Evolutionary conservation across 1,284 basidiomycete genomes (phyloP).

Genomic region (Cerioporus squamosus): DNA sequence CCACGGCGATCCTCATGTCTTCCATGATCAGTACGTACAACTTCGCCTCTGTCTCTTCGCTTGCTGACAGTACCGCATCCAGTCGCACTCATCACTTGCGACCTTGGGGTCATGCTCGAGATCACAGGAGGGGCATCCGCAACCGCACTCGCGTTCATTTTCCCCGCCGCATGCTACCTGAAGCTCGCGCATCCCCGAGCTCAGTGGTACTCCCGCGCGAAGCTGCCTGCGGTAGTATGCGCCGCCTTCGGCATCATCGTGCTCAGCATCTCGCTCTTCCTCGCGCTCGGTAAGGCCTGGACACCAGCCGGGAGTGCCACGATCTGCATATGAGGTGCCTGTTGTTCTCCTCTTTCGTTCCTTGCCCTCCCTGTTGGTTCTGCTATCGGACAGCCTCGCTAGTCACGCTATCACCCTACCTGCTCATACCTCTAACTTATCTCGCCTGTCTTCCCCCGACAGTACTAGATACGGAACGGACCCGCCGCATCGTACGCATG

Average conservation of each 20-base stretch:
- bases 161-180: conserved; percentile 88
- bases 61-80: conserved; percentile 1
- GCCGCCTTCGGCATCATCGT: conserved; percentile 78
- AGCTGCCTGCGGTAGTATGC: conserved; percentile 78
- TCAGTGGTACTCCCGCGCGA: conserved; percentile 70
- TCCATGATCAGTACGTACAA: conserved; percentile 78
- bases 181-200: conserved; percentile 65
- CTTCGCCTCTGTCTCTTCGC: conserved; percentile 1
- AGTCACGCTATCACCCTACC: background rate
- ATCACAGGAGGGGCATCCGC: conserved; percentile 96
- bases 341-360: background rate
- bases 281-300: conserved; percentile 81
- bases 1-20: conserved; percentile 81
- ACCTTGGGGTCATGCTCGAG: conserved; percentile 97
- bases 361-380: background rate
- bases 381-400: conserved; percentile 3
- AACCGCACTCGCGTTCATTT: conserved; percentile 93
- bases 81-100: conserved; percentile 94
- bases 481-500: conserved; percentile 10
- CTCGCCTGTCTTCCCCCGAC: conserved; percentile 5
- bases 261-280: conserved; percentile 76
- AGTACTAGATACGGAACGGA: conserved; percentile 7
- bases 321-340: conserved; percentile 55
- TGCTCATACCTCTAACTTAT: background rate
- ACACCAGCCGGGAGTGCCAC: conserved; percentile 68